These are phyloP conservation scores for Xylariaceae sp. DNA, from an alignment of 2,329 filamentous ascomycete genomes.

Conservation along the genomic window DNA sequence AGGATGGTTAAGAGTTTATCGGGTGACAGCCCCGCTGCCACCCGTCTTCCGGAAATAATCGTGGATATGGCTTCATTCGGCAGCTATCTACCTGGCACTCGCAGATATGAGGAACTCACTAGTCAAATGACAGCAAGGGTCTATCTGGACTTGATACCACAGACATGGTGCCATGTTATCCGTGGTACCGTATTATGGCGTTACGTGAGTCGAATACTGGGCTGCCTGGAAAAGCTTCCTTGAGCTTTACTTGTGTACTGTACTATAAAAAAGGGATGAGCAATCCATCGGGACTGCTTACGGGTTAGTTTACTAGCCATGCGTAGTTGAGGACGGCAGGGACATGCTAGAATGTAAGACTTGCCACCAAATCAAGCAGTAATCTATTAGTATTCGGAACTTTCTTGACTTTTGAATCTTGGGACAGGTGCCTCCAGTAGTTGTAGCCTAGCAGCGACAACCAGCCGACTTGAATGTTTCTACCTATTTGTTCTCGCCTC, in stretches of 20 bases:
- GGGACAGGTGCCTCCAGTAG: no score
- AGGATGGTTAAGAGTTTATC: not conserved
- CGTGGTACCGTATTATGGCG: not conserved
- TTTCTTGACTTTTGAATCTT: no score
- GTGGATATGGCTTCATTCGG: not conserved
- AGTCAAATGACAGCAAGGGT: constrained; percentile 5
- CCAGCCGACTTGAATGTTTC: no score
- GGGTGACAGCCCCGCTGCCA: not conserved
- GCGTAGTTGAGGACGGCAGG: not conserved
- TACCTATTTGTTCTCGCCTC: no score
- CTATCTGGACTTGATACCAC: not conserved
- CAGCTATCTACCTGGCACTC: not conserved
- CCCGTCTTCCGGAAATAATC: constrained; percentile 2
- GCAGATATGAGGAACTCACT: not conserved
- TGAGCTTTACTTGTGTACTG: constrained; percentile 12
- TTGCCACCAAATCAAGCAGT: not conserved
- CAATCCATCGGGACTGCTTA: constrained; percentile 1
- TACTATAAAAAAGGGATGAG: constrained; percentile 8
- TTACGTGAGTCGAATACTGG: not conserved
- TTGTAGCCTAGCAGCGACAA: no score
- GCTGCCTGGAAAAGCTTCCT: not conserved
- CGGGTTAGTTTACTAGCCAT: not conserved
- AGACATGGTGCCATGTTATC: not conserved
- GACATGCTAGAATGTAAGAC: not conserved
- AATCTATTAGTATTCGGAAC: not conserved